Conservation (phyloP, 108 stramenopile genomes). For the Cylindrotheca fusiformis region DNA sequence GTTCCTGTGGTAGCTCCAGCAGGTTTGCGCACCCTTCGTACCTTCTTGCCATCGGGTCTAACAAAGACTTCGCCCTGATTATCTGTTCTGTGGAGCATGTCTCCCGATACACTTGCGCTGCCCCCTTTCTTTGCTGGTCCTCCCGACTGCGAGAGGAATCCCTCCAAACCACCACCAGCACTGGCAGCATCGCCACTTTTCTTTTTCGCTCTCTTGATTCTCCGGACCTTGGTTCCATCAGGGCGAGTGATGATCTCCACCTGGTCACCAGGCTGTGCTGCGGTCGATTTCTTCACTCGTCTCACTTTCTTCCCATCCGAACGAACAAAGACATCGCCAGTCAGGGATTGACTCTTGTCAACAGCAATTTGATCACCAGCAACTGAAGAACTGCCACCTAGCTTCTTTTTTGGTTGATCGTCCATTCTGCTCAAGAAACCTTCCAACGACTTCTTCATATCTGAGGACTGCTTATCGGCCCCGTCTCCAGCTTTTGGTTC, state of each 20-base stretch:
- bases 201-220: constrained; percentile 30
- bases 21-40: constrained; percentile 27
- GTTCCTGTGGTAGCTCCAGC: constrained; percentile 15
- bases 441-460: constrained; percentile 19
- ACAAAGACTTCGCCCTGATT: constrained; percentile 39
- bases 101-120: constrained; percentile 10
- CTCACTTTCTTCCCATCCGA: constrained; percentile 49
- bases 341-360: constrained; percentile 20
- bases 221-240: constrained; percentile 32
- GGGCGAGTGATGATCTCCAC: constrained; percentile 37
- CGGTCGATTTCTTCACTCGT: constrained; percentile 26
- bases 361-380: constrained; percentile 38
- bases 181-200: neutral
- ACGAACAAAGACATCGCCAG: constrained; percentile 34
- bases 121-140: constrained; percentile 11
- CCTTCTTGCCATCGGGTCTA: constrained; percentile 50
- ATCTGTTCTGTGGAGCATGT: constrained; percentile 1
- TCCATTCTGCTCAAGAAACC: constrained; percentile 23
- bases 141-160: constrained; percentile 12
- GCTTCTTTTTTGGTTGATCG: constrained; percentile 3
- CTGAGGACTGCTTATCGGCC: neutral
- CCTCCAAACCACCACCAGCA: constrained; percentile 7
- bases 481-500: neutral
- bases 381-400: constrained; percentile 39
- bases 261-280: constrained; percentile 30